phyloP scores from a whole-genome alignment of 2,329 filamentous ascomycete genomes.

The Colletotrichum sublineola region DNA sequence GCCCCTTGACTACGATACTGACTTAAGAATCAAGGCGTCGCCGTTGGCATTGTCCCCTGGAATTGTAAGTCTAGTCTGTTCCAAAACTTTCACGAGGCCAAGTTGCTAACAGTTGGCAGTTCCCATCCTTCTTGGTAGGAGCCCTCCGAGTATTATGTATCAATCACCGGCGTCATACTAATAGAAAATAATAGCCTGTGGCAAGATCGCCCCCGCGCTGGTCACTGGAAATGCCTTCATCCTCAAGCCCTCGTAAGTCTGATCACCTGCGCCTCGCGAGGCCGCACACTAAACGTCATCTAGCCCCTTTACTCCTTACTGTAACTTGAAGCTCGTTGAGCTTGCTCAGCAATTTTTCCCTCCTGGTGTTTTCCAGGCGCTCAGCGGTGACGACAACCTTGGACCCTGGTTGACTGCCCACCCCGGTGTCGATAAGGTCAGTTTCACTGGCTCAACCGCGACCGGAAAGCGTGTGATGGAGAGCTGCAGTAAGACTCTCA shows the following conservation, averaged over 20 bases:
- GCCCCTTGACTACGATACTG: slow-evolving; percentile 27
- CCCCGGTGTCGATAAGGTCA: slow-evolving; percentile 71
- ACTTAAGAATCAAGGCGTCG: slow-evolving; percentile 48
- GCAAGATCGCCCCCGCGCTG: slow-evolving; percentile 70
- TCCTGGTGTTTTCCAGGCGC: slow-evolving; percentile 71
- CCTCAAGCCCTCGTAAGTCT: slow-evolving; percentile 63
- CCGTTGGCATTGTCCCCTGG: slow-evolving; percentile 65
- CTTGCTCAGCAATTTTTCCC: slow-evolving; percentile 70
- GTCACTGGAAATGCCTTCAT: slow-evolving; percentile 70
- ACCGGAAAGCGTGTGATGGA: slow-evolving; percentile 74
- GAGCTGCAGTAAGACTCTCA: slow-evolving; percentile 68
- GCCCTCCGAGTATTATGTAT: not conserved
- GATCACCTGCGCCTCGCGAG: not conserved
- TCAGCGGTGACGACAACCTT: slow-evolving; percentile 72
- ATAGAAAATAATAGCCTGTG: slow-evolving; percentile 49
- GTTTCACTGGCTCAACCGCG: slow-evolving; percentile 72
- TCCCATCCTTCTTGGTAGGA: slow-evolving; percentile 38
- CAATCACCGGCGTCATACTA: not conserved
- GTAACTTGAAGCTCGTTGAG: slow-evolving; percentile 69
- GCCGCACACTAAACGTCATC: slow-evolving; percentile 39
- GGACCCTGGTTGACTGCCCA: slow-evolving; percentile 72
- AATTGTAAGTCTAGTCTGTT: slow-evolving; percentile 67
- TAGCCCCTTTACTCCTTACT: slow-evolving; percentile 68
- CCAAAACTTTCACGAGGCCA: slow-evolving; percentile 48
- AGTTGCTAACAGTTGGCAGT: slow-evolving; percentile 26